phyloP scores from a whole-genome alignment of 305 asterid genomes.

The Caryopteris hybrid region DNA sequence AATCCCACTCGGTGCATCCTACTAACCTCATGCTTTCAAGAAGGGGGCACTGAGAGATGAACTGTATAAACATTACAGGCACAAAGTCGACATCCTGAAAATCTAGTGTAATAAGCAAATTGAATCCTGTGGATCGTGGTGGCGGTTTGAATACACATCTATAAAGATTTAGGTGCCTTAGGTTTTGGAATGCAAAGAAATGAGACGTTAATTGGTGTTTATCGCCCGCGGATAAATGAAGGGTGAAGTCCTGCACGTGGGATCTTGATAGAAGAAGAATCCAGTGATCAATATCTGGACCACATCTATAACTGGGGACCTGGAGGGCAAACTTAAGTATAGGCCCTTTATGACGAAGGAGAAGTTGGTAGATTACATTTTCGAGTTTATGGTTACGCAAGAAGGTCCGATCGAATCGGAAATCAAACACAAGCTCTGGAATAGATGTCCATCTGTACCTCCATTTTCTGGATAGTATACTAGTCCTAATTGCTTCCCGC shows the following conservation, averaged over 20 bases:
- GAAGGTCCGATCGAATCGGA: too few relatives aligned
- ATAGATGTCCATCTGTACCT: too few relatives aligned
- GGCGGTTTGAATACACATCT: constrained; percentile 14
- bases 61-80: not conserved
- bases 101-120: constrained; percentile 5
- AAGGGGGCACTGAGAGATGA: constrained; percentile 4
- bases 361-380: not conserved
- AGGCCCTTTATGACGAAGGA: not conserved
- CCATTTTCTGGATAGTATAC: too few relatives aligned
- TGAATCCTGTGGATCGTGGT: constrained; percentile 2
- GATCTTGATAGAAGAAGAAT: not conserved
- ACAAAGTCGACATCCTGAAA: not conserved
- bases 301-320: not conserved
- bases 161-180: not conserved
- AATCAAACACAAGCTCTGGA: too few relatives aligned
- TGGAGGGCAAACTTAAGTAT: constrained; percentile 6
- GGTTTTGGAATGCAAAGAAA: constrained; percentile 4
- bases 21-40: not conserved
- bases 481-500: too few relatives aligned
- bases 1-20: not conserved
- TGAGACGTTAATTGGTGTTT: not conserved
- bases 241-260: not conserved
- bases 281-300: constrained; percentile 1
- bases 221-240: not conserved
- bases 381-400: too few relatives aligned